Evolutionary conservation across 768 basidiomycete genomes (phyloP), one percentile per base, ranked within the genome.

Genomic region (Pleurotus pulmonarius): DNA sequence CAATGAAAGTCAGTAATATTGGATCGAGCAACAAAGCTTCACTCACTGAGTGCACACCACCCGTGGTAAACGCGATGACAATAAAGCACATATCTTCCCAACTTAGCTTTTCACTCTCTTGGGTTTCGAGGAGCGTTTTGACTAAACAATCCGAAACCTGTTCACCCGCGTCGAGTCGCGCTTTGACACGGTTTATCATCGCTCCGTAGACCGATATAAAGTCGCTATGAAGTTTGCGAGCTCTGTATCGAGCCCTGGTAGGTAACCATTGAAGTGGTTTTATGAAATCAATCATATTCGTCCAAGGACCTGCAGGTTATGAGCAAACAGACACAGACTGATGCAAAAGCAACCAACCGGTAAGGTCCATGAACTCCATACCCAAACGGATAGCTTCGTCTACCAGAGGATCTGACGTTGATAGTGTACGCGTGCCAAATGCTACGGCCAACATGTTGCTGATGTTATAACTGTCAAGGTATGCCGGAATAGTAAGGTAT

Each of bases 111-210:
- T 71, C 71, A 44, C 66, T 49, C 18, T 67, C 64, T 38, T 59
- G 62, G 3, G 59, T 60, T 18, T 66, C 59, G 7, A 73, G 57
- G 26, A 73, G 56, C 1, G 65, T 65, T 59, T 68, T 71, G 12
- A 61, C 69, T 4, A 73, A 61, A 55, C 71, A 73, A 51, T 72
- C 65, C 1, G 70, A 69, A 1, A 72, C 69, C 13, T 64, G 49
- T 25, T 71, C 69, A 18, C 70, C 71, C 0, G 55, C 44, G 7
- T 67, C 64, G 60, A 71, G 62, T 4, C 68, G 64, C 5, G 51
- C 59, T 49, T 67, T 64, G 20, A 71, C 58, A 15, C 56, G 58
- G 46, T 49, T 54, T 15, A 71, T 66, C 65, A 72, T 66, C 11
- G 60, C 60, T 7, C 71, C 68, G 55, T 71, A 73, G 3, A 67